Conservation (phyloP, 768 basidiomycete genomes). For the button mushroom (Agaricus bisporus) region DNA sequence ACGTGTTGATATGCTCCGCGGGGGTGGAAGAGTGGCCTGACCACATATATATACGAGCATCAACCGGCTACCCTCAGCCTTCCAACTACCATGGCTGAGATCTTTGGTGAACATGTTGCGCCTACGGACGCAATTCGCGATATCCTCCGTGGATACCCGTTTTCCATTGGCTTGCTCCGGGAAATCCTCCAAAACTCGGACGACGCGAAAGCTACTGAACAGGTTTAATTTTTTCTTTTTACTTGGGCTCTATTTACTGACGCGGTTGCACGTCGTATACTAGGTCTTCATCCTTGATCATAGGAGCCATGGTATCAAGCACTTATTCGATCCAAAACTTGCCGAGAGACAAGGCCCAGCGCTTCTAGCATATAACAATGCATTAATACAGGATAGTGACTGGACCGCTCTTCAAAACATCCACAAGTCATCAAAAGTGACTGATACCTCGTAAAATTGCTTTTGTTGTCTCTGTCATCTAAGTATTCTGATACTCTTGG, state of each 20-base stretch:
- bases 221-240: slow-evolving; percentile 17
- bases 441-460: slow-evolving; percentile 15
- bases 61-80: neutral
- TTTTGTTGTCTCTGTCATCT: neutral
- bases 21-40: neutral
- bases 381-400: slow-evolving; percentile 24
- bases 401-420: slow-evolving; percentile 33
- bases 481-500: neutral
- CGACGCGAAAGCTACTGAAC: slow-evolving; percentile 28
- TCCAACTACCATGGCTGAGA: slow-evolving; percentile 13
- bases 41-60: neutral
- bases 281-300: slow-evolving; percentile 27
- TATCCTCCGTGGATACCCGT: slow-evolving; percentile 32
- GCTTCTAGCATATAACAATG: slow-evolving; percentile 31
- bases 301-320: slow-evolving; percentile 17
- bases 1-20: no score
- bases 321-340: slow-evolving; percentile 19
- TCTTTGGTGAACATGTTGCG: slow-evolving; percentile 15
- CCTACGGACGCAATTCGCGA: slow-evolving; percentile 19
- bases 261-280: neutral
- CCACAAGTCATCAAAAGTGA: slow-evolving; percentile 23
- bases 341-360: slow-evolving; percentile 30
- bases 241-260: neutral
- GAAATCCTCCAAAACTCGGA: slow-evolving; percentile 37
- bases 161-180: slow-evolving; percentile 29